Conservation (phyloP, 2,329 filamentous ascomycete genomes). For the Colletotrichum euphorbiae region DNA sequence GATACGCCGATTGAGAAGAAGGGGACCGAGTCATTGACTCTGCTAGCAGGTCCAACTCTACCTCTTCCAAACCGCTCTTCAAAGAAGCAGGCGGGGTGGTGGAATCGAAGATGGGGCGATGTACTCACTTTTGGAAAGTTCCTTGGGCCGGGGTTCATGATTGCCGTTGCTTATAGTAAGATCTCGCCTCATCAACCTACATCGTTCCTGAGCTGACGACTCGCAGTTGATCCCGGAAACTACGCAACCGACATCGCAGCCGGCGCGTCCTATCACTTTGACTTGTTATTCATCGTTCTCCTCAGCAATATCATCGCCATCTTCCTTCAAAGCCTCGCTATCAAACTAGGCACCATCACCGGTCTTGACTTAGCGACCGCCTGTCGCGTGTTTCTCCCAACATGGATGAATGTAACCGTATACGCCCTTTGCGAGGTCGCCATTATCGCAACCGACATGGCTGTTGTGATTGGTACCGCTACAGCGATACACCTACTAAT, state of each 20-base stretch:
- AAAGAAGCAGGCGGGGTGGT: constrained; percentile 7
- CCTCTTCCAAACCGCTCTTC: not conserved
- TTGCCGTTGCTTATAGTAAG: constrained; percentile 68
- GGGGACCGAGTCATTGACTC: constrained; percentile 4
- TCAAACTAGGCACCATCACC: constrained; percentile 77
- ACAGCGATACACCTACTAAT: constrained; percentile 76
- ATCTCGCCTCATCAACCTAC: not conserved
- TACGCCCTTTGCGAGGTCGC: constrained; percentile 74
- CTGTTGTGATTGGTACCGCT: constrained; percentile 78
- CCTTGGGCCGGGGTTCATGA: constrained; percentile 75
- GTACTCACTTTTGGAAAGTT: constrained; percentile 46
- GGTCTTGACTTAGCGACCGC: constrained; percentile 76
- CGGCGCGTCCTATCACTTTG: constrained; percentile 73
- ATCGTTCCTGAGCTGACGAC: not conserved
- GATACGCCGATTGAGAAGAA: constrained; percentile 7
- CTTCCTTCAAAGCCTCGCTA: constrained; percentile 75
- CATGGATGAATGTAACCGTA: constrained; percentile 71
- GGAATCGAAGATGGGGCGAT: constrained; percentile 3
- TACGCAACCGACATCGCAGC: constrained; percentile 78
- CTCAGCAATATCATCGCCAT: constrained; percentile 79
- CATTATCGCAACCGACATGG: constrained; percentile 78
- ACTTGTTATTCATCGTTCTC: constrained; percentile 75
- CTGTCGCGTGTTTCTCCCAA: constrained; percentile 72
- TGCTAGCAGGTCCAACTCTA: constrained; percentile 1
- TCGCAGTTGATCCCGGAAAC: constrained; percentile 70